Base-by-base conservation (phyloP, 495 filamentous ascomycete species). In the Venustampulla echinocandica region DNA sequence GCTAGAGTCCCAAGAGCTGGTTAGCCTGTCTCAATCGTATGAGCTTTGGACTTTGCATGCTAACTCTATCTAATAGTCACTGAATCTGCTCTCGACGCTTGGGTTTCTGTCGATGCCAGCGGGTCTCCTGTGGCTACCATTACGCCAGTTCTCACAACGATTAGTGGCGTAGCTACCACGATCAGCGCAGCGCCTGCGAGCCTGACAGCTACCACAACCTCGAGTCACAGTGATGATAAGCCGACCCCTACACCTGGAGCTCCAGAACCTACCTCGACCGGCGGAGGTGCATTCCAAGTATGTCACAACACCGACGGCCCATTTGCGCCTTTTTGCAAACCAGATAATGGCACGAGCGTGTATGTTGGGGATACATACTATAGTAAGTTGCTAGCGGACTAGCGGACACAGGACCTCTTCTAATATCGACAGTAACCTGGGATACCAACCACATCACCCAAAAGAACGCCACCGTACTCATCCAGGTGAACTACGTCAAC, bases 291-390 rank as follows among this genome's bases (percentile, higher is more conserved):
- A 32, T 50, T 41, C 22, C 35, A 41, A 39, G 37, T 47, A 10
- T 55, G 52, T 32, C 36, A 50, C 19, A 55, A 55, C 21, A 34
- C 24, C 2, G 52, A 50, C 28, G 38, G 37, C 18, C 28, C 42
- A 18, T 50, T 45, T 41, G 47, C 52, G n/a, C 52, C 52, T 1
- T 42, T 55, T 24, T 50, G 52, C 38, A 42, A 50, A 37, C 46
- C 47, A 0, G 37, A 47, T 19, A 55, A 54, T 46, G 46, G 40
- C 10, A 40, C 51, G 7, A 21, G 17, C 17, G 33, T 55, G 2
- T 50, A 46, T 11, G 42, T 50, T n/a, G 52, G 44, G 17, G 27
- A 43, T 6, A 55, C 46, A 17, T 55, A 55, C 18, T 55, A 55
- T 40, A 47, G 52, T 54, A 50, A 5, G 27, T 21, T 33, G n/a